Evolutionary conservation across 1,284 basidiomycete genomes (phyloP).

Genomic region (Ustilago nuda): DNA sequence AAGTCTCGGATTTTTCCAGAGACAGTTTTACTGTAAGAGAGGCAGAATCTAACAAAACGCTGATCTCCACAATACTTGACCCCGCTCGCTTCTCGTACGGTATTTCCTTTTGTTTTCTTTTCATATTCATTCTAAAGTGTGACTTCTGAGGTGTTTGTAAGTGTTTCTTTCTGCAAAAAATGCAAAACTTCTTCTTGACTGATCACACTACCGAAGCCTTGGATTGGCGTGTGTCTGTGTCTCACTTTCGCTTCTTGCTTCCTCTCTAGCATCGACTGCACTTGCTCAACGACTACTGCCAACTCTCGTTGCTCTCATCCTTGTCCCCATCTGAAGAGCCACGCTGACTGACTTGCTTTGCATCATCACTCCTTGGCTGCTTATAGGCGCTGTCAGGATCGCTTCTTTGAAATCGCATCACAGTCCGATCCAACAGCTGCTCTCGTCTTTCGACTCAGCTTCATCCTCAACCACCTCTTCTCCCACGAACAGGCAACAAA

Average conservation of each 20-base stretch:
- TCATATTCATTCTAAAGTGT: not conserved
- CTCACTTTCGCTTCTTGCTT: no score
- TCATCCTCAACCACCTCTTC: not conserved
- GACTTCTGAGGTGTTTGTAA: slow-evolving; percentile 7
- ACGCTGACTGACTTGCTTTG: not conserved
- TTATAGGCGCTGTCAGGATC: not conserved
- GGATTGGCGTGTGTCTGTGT: not conserved
- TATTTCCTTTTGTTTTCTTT: no score
- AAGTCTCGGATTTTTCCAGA: no score
- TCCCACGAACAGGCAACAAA: no score
- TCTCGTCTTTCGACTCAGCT: not conserved
- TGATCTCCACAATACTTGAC: not conserved
- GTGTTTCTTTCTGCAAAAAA: slow-evolving; percentile 8
- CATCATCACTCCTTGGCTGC: not conserved
- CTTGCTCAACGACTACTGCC: no score
- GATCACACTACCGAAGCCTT: slow-evolving; percentile 21
- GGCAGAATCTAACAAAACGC: no score
- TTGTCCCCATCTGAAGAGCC: not conserved
- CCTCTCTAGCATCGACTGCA: no score
- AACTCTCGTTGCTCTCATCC: no score
- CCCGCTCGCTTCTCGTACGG: not conserved
- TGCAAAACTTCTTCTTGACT: slow-evolving; percentile 22
- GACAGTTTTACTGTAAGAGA: no score
- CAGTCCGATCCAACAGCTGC: not conserved
- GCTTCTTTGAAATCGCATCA: not conserved